Evolutionary conservation across 2,329 filamentous ascomycete species (phyloP).

Genomic region (Colletotrichum gloeosporioides): DNA sequence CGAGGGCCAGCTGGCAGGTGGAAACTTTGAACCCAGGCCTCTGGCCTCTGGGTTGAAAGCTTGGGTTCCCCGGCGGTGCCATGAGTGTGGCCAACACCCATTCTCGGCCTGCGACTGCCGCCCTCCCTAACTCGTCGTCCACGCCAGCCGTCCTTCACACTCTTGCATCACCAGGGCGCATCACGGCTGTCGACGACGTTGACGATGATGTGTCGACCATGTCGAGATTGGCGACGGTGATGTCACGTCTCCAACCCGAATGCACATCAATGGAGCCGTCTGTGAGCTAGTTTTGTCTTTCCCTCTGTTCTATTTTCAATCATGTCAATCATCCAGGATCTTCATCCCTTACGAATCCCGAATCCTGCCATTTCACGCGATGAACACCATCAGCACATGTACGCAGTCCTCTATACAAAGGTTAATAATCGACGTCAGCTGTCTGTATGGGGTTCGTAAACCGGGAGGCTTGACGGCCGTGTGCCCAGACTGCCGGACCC

Average conservation of each 20-base stretch:
- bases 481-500: not conserved
- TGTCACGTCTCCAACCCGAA: not conserved
- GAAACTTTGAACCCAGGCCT: not conserved
- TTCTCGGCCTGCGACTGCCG: not conserved
- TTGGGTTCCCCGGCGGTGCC: not conserved
- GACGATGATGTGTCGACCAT: not conserved
- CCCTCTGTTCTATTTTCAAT: not conserved
- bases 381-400: not conserved
- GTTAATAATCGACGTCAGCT: not conserved
- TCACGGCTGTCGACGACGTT: not conserved
- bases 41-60: not conserved
- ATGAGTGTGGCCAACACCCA: not conserved
- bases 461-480: not conserved
- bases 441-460: not conserved
- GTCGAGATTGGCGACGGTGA: not conserved
- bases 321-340: not conserved
- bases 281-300: not conserved
- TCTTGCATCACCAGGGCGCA: not conserved
- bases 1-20: conserved; percentile 1
- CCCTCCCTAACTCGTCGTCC: not conserved
- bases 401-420: not conserved
- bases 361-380: not conserved
- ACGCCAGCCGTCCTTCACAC: not conserved
- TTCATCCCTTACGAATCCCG: conserved; percentile 2
- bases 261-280: not conserved